Percentiles rank a stretch among this genome's conserved stretches.
phyloP scores from a whole-genome alignment of 768 basidiomycete genomes.

The Leccinellum luteum region DNA sequence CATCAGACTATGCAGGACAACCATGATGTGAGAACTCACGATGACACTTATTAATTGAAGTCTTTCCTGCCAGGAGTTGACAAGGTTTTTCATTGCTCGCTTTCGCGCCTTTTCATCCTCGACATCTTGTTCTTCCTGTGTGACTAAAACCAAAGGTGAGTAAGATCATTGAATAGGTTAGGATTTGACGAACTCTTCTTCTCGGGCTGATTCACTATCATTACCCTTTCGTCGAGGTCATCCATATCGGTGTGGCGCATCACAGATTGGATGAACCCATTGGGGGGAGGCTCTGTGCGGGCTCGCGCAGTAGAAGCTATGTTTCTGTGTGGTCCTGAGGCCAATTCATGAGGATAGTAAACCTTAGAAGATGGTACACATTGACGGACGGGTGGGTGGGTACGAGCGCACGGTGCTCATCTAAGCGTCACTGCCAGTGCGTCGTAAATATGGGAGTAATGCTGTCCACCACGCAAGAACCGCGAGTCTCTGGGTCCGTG shows the following conservation, averaged over 20 bases:
- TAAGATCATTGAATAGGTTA: not conserved
- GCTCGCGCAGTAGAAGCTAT: slow-evolving; percentile 10
- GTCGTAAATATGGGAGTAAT: not conserved
- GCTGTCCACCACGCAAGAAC: slow-evolving; percentile 2
- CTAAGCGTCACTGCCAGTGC: no score
- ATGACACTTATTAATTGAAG: slow-evolving; percentile 60
- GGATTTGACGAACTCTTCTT: slow-evolving; percentile 20
- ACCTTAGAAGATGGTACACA: not conserved
- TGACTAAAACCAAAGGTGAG: slow-evolving; percentile 27
- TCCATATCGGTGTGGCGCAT: slow-evolving; percentile 9
- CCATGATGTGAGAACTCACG: slow-evolving; percentile 33
- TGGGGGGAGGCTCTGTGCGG: slow-evolving; percentile 16
- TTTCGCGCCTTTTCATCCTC: slow-evolving; percentile 44
- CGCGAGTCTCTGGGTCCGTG: slow-evolving; percentile 3
- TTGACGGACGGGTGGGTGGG: slow-evolving; percentile 4
- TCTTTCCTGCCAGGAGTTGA: slow-evolving; percentile 61
- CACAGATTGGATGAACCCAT: slow-evolving; percentile 23
- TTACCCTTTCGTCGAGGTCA: slow-evolving; percentile 16
- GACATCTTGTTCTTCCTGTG: slow-evolving; percentile 49
- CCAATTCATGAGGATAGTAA: not conserved
- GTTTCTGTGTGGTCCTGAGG: slow-evolving; percentile 9
- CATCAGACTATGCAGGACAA: not conserved
- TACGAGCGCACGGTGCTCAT: slow-evolving; percentile 12
- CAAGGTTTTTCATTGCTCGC: slow-evolving; percentile 47
- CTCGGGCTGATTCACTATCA: slow-evolving; percentile 1